These are phyloP conservation scores for Plasmopara halstedii DNA, from an alignment of 352 stramenopile genomes.

Conservation along the genomic window DNA sequence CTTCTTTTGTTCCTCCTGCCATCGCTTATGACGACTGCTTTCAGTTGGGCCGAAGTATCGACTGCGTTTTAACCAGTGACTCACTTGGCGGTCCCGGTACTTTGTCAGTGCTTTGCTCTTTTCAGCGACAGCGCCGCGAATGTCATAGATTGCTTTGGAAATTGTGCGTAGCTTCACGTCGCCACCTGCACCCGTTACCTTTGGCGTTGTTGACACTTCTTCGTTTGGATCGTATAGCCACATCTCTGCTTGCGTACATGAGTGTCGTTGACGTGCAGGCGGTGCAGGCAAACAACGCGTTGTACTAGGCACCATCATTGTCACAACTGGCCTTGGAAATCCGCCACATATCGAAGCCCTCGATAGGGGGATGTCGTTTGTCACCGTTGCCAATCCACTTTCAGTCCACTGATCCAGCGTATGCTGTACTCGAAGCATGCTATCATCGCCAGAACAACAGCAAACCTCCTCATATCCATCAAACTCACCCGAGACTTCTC, in stretches of 20 bases:
- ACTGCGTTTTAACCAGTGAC: constrained; percentile 52
- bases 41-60: constrained; percentile 73
- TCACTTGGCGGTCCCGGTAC: constrained; percentile 43
- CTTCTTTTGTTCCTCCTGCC: constrained; percentile 62
- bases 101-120: constrained; percentile 49
- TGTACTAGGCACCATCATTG: constrained; percentile 17
- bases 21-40: constrained; percentile 69
- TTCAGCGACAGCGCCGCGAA: constrained; percentile 49
- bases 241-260: constrained; percentile 33
- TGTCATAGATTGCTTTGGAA: constrained; percentile 68
- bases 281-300: constrained; percentile 20
- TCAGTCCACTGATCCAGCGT: constrained; percentile 18
- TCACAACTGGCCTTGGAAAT: constrained; percentile 18
- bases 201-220: constrained; percentile 13
- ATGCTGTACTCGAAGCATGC: constrained; percentile 15
- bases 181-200: constrained; percentile 6
- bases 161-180: constrained; percentile 72
- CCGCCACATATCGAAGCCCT: constrained; percentile 25
- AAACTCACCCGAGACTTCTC: constrained; percentile 41
- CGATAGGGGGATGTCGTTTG: constrained; percentile 8
- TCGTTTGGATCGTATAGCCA: constrained; percentile 68
- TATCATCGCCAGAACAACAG: constrained; percentile 15
- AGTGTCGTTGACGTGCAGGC: constrained; percentile 13
- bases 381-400: constrained; percentile 1
- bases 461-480: constrained; percentile 54